Evolutionary conservation across 495 filamentous ascomycete genomes (phyloP).

Genomic region (Penicillium tannophilum): DNA sequence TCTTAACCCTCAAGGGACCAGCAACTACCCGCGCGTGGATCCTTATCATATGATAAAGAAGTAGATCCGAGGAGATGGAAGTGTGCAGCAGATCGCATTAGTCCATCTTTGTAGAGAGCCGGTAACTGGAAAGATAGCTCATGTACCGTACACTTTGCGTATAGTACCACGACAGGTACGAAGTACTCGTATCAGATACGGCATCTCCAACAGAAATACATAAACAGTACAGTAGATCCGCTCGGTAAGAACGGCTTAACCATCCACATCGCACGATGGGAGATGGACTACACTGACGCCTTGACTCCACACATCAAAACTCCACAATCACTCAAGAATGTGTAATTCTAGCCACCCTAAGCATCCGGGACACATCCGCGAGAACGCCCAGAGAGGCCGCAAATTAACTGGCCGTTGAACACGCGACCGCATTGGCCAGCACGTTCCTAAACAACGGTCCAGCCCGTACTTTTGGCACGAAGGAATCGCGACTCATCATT

Average conservation of each 20-base stretch:
- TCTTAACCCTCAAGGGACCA: neutral
- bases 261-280: conserved; percentile 2
- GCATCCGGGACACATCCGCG: conserved; percentile 20
- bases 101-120: neutral
- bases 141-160: neutral
- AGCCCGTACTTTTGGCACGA: conserved; percentile 15
- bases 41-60: neutral
- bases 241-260: neutral
- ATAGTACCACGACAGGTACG: neutral
- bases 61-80: conserved; percentile 6
- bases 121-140: neutral
- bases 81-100: conserved; percentile 6
- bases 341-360: conserved; percentile 12
- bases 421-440: conserved; percentile 16
- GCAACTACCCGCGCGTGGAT: neutral
- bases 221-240: neutral
- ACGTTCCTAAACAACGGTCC: conserved; percentile 25
- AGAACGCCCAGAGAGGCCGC: conserved; percentile 11
- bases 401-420: conserved; percentile 2
- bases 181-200: conserved; percentile 13
- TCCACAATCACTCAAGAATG: conserved; percentile 10
- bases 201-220: neutral
- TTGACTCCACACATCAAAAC: conserved; percentile 2
- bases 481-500: conserved; percentile 14
- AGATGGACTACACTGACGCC: neutral